Evolutionary conservation across 2,329 filamentous ascomycete species (phyloP), one percentile per base, ranked within the genome.

Genomic region (Neofusicoccum cordaticola): DNA sequence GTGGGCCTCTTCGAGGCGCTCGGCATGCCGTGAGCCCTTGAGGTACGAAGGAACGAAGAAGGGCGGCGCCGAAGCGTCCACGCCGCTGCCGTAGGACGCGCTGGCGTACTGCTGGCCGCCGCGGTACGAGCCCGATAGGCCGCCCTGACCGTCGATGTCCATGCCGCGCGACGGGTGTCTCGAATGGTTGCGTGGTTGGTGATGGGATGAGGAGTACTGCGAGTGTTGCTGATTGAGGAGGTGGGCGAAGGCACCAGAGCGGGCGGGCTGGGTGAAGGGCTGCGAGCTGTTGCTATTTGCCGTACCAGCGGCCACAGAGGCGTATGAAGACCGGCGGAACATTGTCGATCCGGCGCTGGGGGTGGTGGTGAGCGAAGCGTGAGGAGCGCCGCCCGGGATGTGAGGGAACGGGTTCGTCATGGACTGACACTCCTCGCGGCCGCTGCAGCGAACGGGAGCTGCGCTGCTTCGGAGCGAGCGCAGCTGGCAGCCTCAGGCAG

Each of bases 31-130:
- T 13, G 92, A 94, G 44, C 86, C 86, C 69, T 84, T 83, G 50
- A 98, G 84, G 78, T 97, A 97, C 4, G 92, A 93, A 0, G 94
- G 94, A 11, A 89, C 84, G 76, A 97, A 93, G 81, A 94, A 94
- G 5, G 65, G 77, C 71, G 65, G 82, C 75, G 68, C 74, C 69
- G 68, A 56, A 34, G 61, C 66, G 44, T 76, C 73, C 19, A 72
- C 71, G 22, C 67, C 64, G 13, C 66, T 62, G 12, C 67, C 70
- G 17, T 71, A 70, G 37, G 72, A 66, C 6, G 71, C 71, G 61
- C 73, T 72, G 69, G 48, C 35, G 34, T 72, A 42, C 51, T 11
- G 27, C 17, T 57, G 31, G 44, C 31, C 37, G 41, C 31, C 57
- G 47, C 57, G 48, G 42, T 48, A 63, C 34, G 47, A 50, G 57